These are phyloP conservation scores for Ophiostoma ulmi DNA, from an alignment of 2,329 filamentous ascomycete genomes.

Conservation along the genomic window DNA sequence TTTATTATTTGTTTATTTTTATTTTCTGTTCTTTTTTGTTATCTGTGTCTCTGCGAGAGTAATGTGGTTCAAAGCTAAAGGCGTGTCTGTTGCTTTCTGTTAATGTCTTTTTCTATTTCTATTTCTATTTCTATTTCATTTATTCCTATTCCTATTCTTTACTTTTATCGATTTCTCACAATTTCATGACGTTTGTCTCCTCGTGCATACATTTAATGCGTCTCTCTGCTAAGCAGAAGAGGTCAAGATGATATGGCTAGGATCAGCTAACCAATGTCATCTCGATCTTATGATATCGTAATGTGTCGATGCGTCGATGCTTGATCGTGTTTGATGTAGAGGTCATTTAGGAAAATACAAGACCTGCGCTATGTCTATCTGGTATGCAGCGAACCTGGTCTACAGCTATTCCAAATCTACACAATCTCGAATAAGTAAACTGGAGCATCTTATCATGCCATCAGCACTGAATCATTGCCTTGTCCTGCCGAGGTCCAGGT, in stretches of 20 bases:
- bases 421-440: not conserved
- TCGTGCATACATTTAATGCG: not conserved
- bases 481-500: constrained; percentile 6
- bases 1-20: not conserved
- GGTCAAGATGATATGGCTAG: not conserved
- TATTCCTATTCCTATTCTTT: not conserved
- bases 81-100: not conserved
- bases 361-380: too few relatives aligned
- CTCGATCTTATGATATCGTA: not conserved
- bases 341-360: too few relatives aligned
- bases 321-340: too few relatives aligned
- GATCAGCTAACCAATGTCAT: not conserved
- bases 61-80: constrained; percentile 6
- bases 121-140: not conserved
- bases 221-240: not conserved
- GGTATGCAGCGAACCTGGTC: too few relatives aligned
- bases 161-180: not conserved
- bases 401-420: not conserved
- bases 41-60: constrained; percentile 1
- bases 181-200: not conserved
- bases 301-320: not conserved
- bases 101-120: not conserved
- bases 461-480: not conserved
- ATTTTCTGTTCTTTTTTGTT: not conserved
- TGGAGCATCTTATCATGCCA: not conserved